Percentiles rank a stretch among this genome's conserved stretches.
Conservation (phyloP, 1,284 basidiomycete species). For the Xerocomus cyaneibrunnescens region DNA sequence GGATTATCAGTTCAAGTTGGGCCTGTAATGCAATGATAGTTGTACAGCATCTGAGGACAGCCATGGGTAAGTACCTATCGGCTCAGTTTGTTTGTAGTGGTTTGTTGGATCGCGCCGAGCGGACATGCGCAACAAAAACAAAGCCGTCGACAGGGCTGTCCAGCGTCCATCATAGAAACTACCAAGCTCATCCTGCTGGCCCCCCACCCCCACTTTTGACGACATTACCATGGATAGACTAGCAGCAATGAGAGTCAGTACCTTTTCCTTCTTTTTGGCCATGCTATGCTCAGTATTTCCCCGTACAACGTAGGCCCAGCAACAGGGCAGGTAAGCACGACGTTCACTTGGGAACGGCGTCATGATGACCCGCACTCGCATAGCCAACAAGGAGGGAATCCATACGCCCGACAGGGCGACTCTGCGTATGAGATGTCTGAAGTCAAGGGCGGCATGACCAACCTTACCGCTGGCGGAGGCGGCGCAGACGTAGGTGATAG, state of each 20-base stretch:
- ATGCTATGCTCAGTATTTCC: slow-evolving; percentile 9
- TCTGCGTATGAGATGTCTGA: slow-evolving; percentile 68
- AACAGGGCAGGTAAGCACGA: slow-evolving; percentile 52
- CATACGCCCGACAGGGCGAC: slow-evolving; percentile 66
- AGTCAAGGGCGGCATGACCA: slow-evolving; percentile 57
- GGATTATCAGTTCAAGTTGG: too few relatives aligned
- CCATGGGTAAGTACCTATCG: too few relatives aligned
- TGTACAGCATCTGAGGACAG: too few relatives aligned
- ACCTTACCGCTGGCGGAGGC: slow-evolving; percentile 39
- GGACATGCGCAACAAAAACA: background rate
- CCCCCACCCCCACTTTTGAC: slow-evolving; percentile 8
- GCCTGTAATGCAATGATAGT: too few relatives aligned
- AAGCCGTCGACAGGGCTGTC: background rate
- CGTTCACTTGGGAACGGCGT: background rate
- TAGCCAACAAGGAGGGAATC: slow-evolving; percentile 61
- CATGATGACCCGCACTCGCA: slow-evolving; percentile 17
- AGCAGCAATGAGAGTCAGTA: slow-evolving; percentile 73
- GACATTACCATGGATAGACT: slow-evolving; percentile 68
- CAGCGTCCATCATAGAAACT: background rate
- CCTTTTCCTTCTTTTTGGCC: background rate
- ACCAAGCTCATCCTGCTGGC: background rate
- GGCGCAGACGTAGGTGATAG: slow-evolving; percentile 46
- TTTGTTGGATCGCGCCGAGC: slow-evolving; percentile 15
- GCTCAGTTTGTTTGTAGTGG: slow-evolving; percentile 17
- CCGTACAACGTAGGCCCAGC: slow-evolving; percentile 55